Evolutionary conservation across 2,329 filamentous ascomycete genomes (phyloP), one percentile per base, ranked within the genome.

Genomic region (Lojkania enalia): DNA sequence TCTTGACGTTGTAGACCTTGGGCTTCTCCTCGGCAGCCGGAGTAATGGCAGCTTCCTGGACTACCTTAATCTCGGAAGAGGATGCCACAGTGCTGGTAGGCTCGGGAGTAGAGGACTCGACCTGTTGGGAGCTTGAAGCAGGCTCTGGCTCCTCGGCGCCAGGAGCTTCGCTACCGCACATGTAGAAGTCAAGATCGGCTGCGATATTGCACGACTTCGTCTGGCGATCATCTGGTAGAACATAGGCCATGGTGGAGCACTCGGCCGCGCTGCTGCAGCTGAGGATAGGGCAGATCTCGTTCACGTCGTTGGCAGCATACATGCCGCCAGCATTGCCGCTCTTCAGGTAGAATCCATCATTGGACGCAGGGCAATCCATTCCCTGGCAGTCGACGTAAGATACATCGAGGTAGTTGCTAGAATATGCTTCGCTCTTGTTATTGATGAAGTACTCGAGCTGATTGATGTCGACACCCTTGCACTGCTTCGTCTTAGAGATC

Each of bases 391-490:
- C 63, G 15, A 71, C 67, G 38, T 67, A 69, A 18, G 67, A 71
- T 11, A 71, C 61, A 46, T 72, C 68, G 33, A 70, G 61, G 47
- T 60, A 70, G 56, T 70, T 64, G 39, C 39, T 49, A 19, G 42
- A 38, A 44, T 47, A 62, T 5, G 23, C 37, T 2, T 18, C 14
- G 4, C 35, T 20, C 6, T 40, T 42, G 14, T 44, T 42, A 23
- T 51, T 49, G 35, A 63, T 52, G 49, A 55, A 69, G 62, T 72
- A 72, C 51, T 72, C 70, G 32, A 72, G 48, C 43, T 72, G 70
- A 1, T 61, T 60, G 32, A 69, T 63, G 39, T 63, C 56, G 44
- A 40, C 45, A 12, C 51, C 53, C 31, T 58, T 61, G 61, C 63
- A 67, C 20, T 59, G 7, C 9, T 57, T 19, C 4, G 44, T 49